Base-by-base conservation (phyloP, 495 filamentous ascomycete species). In the Trichoderma parareesei region DNA sequence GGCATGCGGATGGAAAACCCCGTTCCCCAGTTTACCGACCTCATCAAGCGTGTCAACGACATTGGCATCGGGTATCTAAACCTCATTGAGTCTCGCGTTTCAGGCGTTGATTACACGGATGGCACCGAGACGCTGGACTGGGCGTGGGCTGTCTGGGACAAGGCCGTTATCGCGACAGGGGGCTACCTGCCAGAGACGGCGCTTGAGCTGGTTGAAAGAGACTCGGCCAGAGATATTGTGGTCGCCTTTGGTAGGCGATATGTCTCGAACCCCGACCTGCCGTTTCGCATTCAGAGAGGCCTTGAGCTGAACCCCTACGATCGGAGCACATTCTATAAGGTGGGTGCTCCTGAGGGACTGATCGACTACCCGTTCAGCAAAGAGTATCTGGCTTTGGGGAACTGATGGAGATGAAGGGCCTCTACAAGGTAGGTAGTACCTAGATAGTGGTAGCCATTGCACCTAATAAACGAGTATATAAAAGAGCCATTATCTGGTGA, bases 1-100 rank as follows among this genome's bases (percentile, higher is more conserved):
- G 84, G 79, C 16, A 91, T 91, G 86, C 68, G 72, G 35, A 90
- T 90, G 85, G 66, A 70, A 8, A 81, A 91, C 55, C 84, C 86
- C 5, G 67, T 82, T 5, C 80, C 84, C 13, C 85, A 90, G 69
- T 92, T 88, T 69, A 74, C 71, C 16, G 77, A 89, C 66, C 68
- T 90, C 3, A 73, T 85, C 5, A n/a, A 70, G 43, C 72, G 81
- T 66, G 69, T 88, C 37, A 80, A 79, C n/a, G 68, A 75, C 67
- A 70, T 87, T n/a, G 75, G 79, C 48, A 75, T 92, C 33, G 85
- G 85, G 0, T 92, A 87, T 71, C 65, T 89, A 38, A 90, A 92
- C 70, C 16, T 91, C 1, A 81, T 91, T 42, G 81, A 86, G 72
- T 60, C 73, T 1, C 81, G 85, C 5, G 81, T 75, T 14, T 57